phyloP scores from a whole-genome alignment of 805 yeast species.

The Candida ponderosae region DNA sequence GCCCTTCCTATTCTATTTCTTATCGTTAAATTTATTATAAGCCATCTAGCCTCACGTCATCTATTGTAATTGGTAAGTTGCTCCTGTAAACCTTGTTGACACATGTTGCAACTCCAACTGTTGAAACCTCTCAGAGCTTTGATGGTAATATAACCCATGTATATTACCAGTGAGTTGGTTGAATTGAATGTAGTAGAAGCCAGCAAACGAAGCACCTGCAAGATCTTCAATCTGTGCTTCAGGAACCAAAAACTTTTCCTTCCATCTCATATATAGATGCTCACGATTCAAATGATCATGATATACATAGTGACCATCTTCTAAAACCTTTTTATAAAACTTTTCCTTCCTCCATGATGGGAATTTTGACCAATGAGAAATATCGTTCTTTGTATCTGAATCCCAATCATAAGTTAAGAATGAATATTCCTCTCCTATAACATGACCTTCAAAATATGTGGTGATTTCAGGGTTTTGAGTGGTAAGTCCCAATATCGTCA shows the following conservation, averaged over 20 bases:
- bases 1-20: too few species aligned
- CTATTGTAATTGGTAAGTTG: constrained; percentile 10
- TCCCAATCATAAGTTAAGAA: constrained; percentile 46
- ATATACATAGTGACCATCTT: constrained; percentile 13
- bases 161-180: constrained; percentile 71
- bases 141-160: constrained; percentile 77
- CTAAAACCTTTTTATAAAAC: constrained; percentile 9
- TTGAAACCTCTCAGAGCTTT: constrained; percentile 68
- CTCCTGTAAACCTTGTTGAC: constrained; percentile 4
- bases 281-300: constrained; percentile 30
- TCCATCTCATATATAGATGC: constrained; percentile 87
- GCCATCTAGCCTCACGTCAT: too few species aligned
- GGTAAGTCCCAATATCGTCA: constrained; percentile 64
- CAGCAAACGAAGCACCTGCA: constrained; percentile 78
- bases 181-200: constrained; percentile 83
- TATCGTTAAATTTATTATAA: too few species aligned
- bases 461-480: constrained; percentile 59
- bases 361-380: constrained; percentile 62
- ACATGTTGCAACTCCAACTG: constrained; percentile 47
- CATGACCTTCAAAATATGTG: constrained; percentile 69
- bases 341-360: constrained; percentile 30
- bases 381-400: constrained; percentile 49
- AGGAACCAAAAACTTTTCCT: constrained; percentile 80
- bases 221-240: constrained; percentile 53
- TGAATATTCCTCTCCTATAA: constrained; percentile 38